A percentile compares a stretch with the other conserved stretches of the same genome.
Conservation (phyloP, 23 red algal genomes). For the Gracilaria gracilis region DNA sequence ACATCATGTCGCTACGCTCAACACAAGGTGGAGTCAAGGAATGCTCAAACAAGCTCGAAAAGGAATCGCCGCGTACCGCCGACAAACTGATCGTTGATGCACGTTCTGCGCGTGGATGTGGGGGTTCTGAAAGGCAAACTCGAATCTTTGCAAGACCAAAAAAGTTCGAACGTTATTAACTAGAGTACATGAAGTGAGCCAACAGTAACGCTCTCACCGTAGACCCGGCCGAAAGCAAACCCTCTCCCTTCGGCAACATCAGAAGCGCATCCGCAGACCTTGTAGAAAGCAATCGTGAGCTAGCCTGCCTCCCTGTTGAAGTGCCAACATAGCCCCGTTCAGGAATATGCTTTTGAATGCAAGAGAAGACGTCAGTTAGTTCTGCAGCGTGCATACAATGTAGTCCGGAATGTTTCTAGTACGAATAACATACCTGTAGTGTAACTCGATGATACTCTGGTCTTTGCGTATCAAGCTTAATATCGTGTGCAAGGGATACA, state of each 20-base stretch:
- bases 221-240: slow-evolving; percentile 24
- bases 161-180: background rate
- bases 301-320: slow-evolving; percentile 67
- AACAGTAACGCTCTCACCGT: slow-evolving; percentile 48
- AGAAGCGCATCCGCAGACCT: slow-evolving; percentile 70
- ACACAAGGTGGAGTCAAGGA: too few relatives aligned
- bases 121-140: background rate
- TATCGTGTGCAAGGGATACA: slow-evolving; percentile 10
- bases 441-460: slow-evolving; percentile 84
- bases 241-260: slow-evolving; percentile 53
- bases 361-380: background rate
- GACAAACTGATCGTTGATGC: background rate
- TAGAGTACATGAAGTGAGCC: slow-evolving; percentile 4
- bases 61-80: background rate
- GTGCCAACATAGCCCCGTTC: slow-evolving; percentile 39
- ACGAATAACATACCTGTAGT: slow-evolving; percentile 39
- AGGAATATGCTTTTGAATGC: background rate
- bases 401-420: background rate
- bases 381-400: background rate
- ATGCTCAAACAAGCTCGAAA: background rate
- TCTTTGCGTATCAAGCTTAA: slow-evolving; percentile 72
- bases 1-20: too few relatives aligned
- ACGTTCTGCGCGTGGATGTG: background rate
- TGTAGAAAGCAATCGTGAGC: slow-evolving; percentile 55
- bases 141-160: background rate